Base-by-base conservation (phyloP, 208 protist genomes). In the Leishmania mexicana region DNA sequence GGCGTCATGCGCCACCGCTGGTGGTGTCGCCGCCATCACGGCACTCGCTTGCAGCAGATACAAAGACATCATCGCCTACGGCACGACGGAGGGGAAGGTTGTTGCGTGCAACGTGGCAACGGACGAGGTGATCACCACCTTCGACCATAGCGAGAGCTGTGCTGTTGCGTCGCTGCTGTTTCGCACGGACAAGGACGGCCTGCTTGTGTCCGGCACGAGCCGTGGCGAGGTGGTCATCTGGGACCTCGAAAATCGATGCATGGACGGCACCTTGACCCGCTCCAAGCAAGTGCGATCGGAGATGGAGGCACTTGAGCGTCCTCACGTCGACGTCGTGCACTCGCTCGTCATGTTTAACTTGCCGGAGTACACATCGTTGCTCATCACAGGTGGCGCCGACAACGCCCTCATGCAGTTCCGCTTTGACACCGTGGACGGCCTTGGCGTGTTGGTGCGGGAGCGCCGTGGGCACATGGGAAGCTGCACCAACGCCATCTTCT, bases 391-490 rank as follows among this genome's bases (percentile, higher is more conserved):
- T n/a, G 90, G 94, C 53, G 92, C 88, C 21, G 96, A 98, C 85
- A 98, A 98, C 88, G 87, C 92, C 28, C 78, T 98, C 19, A 83
- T 94, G 85, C 93, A 97, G 78, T 98, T 97, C 87, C 91, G 93
- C 81, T 97, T 98, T 86, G 94, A 98, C 87, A 98, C 94, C 1
- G 92, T 97, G 19, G 94, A 97, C 71, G 93, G 93, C 21, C 85
- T 92, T 47, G 94, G 94, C 3, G 73, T 92, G 51, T 75, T 98
- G 38, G 86, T 97, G 75, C 92, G 95, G 28, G 93, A 97, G 87
- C 93, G 96, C 38, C 91, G 94, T 58, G 96, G 96, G 21, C 96
- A 98, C 85, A 92, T 93, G 86, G 87, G 88, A 35, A 88, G 90
- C 80, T 97, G 93, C 85, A 97, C 93, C 35, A 80, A 78, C 31